Base-by-base conservation (phyloP, 2,329 filamentous ascomycete species). In the Nectriaceae sp. region DNA sequence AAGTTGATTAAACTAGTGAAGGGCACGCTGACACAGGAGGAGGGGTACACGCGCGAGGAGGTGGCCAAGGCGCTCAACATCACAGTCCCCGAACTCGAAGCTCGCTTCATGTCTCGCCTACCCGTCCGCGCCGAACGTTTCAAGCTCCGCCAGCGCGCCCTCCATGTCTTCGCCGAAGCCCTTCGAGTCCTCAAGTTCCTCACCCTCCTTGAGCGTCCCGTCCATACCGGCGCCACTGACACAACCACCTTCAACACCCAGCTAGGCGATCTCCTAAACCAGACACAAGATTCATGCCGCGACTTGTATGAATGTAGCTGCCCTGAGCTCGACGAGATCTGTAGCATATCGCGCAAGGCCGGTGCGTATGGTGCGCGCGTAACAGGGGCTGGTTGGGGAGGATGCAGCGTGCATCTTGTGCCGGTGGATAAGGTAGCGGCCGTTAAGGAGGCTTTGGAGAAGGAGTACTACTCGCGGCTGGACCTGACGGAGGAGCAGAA, bases 341-440 rank as follows among this genome's bases (percentile, higher is more conserved):
- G 93, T 69, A 69, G 77, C 33, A 87, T 97, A 57, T 92, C 92
- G 0, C 79, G 85, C 21, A 77, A 75, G 15, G 89, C 89, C 1
- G 94, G 94, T 2, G 84, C 89, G 16, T 91, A 90, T 66, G 94
- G 93, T 21, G 91, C 88, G 59, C 78, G 93, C 21, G 73, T 97
- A 59, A 97, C 93, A 0, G 94, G 94, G 33, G 94, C 94, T 1
- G 94, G 94, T 3, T 99, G 94, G 94, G 94, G 94, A 53, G 94
- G 94, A 3, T 97, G 94, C 73, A 94, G 84, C 52, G 93, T 99
- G 49, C 94, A 99, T 73, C 79, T 99, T 48, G 88, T 97, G 44
- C 88, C 93, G 0, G 88, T 84, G 49, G 82, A 90, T 62, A 93
- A 88, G 70, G 88, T 97, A 1, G 84, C 87, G 4, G 82, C 75